Evolutionary conservation across 108 stramenopile species (phyloP).

Genomic region (Nannochloropsis oceanica): DNA sequence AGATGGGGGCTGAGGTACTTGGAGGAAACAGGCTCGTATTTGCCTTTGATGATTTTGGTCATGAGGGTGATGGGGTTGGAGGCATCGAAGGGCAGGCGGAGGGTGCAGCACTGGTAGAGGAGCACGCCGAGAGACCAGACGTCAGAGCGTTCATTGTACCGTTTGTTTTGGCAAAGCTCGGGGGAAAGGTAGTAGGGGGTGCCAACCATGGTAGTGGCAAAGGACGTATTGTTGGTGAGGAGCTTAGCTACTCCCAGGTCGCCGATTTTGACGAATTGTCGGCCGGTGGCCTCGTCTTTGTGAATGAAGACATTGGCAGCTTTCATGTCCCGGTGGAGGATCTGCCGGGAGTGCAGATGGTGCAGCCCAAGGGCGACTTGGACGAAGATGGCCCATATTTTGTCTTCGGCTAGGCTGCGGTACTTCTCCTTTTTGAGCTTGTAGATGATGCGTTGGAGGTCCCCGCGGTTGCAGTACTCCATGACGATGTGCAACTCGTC

Average conservation of each 20-base stretch:
- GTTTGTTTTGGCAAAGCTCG: constrained; percentile 34
- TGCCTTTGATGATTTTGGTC: constrained; percentile 40
- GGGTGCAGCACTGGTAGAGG: constrained; percentile 41
- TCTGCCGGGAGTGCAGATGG: constrained; percentile 40
- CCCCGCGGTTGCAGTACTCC: constrained; percentile 43
- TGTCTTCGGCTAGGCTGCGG: constrained; percentile 26
- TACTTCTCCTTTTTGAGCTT: constrained; percentile 1
- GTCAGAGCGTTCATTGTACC: constrained; percentile 39
- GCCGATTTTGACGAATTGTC: constrained; percentile 28
- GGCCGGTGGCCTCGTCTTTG: constrained; percentile 20
- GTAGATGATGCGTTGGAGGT: constrained; percentile 5
- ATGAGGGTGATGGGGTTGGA: constrained; percentile 37
- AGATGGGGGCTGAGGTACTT: constrained; percentile 3
- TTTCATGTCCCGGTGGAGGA: constrained; percentile 48
- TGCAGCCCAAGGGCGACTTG: constrained; percentile 42
- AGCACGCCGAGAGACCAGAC: constrained; percentile 44
- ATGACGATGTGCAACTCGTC: constrained; percentile 42
- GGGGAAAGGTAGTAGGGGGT: constrained; percentile 48
- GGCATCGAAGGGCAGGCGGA: constrained; percentile 44
- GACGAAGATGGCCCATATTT: constrained; percentile 39
- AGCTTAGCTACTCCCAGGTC: constrained; percentile 44
- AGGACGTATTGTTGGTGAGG: background rate
- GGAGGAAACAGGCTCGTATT: constrained; percentile 13
- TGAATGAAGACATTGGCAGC: constrained; percentile 44
- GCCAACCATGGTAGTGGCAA: constrained; percentile 33